Base-by-base conservation (phyloP, 305 asterid genomes). In the Petunia hybrid region DNA sequence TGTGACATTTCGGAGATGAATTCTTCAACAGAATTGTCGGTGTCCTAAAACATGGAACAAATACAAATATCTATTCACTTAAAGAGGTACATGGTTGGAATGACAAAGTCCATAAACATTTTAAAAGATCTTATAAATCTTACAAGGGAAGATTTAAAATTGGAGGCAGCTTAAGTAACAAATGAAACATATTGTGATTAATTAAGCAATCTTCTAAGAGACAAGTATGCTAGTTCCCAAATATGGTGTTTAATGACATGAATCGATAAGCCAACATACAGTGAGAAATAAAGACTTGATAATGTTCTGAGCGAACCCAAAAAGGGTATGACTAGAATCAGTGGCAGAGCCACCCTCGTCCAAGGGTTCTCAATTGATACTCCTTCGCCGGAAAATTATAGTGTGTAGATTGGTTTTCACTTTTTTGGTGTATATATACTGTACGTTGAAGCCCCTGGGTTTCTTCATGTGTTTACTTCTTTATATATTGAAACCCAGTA, bases 1-100 rank as follows among this genome's bases (percentile, higher is more conserved):
- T 92, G 85, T 14, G 98, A 87, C 90, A 93, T 89, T 79, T 90
- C 97, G 45, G 88, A 81, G 35, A 92, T 77, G 75, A 78, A 81
- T 59, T 84, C 93, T 35, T 83, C 95, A 6, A 89, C 86, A 36
- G 63, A 51, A 51, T 60, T 51, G 0, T 73, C 63, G 0, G 78
- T 73, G 63, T 51, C 78, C 78, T 73, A 51, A 63, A 45, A 31
- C 40, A 38, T 53, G 68, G 65, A 73, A 51, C 63, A 51, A 51
- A 51, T 12, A 51, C 46, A 73, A 51, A 10, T 14, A 51, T 51
- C 63, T 73, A 51, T 3, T 6, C 39, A 5, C 1, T 73, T 36
- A 6, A 73, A 51, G 13, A 6, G 46, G 43, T 48, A 38, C 46
- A 51, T 39, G 46, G 51, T 73, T 35, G 46, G 45, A 51, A 73